Evolutionary conservation across 2,329 filamentous ascomycete genomes (phyloP).

Genomic region (Cladosporium sp.): DNA sequence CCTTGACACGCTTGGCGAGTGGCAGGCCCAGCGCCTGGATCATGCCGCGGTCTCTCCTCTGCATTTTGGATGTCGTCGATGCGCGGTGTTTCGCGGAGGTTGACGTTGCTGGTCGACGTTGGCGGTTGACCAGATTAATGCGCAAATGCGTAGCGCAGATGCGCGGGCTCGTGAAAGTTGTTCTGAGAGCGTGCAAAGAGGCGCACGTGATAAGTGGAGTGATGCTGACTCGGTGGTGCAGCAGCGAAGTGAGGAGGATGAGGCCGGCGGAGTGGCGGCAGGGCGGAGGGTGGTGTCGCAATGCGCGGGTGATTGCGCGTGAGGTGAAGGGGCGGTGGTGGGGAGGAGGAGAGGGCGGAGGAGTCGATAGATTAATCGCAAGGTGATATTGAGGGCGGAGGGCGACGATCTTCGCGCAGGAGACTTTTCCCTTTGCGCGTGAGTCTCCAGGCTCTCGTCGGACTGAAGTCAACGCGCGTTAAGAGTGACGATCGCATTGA

Average conservation of each 20-base stretch:
- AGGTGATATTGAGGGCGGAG: neutral
- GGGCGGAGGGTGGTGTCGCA: slow-evolving; percentile 2
- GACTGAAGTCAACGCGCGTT: slow-evolving; percentile 14
- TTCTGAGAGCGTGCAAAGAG: neutral
- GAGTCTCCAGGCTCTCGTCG: slow-evolving; percentile 16
- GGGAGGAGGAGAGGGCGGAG: neutral
- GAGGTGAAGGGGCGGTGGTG: neutral
- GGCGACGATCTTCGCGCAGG: slow-evolving; percentile 15
- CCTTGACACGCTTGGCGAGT: slow-evolving; percentile 47
- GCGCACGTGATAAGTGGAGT: slow-evolving; percentile 5
- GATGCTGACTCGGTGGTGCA: neutral
- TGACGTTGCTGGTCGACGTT: neutral
- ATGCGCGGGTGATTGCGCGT: neutral
- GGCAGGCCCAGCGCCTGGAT: slow-evolving; percentile 68
- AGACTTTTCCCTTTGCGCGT: slow-evolving; percentile 13
- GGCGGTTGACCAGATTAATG: neutral
- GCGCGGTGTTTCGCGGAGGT: neutral
- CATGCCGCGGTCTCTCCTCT: slow-evolving; percentile 48
- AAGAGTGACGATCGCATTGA: slow-evolving; percentile 11
- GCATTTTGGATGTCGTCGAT: slow-evolving; percentile 38
- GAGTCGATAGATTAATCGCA: neutral
- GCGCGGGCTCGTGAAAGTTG: neutral
- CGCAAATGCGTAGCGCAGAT: neutral
- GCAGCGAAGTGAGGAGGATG: neutral
- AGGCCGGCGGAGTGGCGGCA: neutral